Conservation (phyloP, 2,329 filamentous ascomycete species). For the Scytalidium lignicola region DNA sequence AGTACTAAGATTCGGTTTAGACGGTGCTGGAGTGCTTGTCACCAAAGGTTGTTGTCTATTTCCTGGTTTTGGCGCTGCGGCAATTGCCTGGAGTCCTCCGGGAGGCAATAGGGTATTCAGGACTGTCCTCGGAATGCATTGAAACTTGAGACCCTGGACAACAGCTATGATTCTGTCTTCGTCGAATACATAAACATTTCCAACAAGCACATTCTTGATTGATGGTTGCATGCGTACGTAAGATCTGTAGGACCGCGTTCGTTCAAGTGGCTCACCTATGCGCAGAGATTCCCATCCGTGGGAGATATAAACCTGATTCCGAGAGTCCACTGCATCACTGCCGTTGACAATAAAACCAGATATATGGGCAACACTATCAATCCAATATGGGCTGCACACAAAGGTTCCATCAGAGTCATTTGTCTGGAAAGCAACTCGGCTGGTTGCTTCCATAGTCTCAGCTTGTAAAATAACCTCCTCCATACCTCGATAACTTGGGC, state of each 20-base stretch:
- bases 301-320: conserved; percentile 52
- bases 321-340: conserved; percentile 49
- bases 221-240: conserved; percentile 53
- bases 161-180: conserved; percentile 21
- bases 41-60: conserved; percentile 21
- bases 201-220: conserved; percentile 45
- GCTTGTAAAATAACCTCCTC: conserved; percentile 49
- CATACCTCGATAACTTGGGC: conserved; percentile 49
- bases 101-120: conserved; percentile 54
- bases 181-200: conserved; percentile 51
- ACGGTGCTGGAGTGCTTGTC: conserved; percentile 3
- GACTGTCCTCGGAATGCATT: conserved; percentile 42
- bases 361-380: conserved; percentile 54
- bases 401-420: conserved; percentile 43
- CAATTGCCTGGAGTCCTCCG: conserved; percentile 38
- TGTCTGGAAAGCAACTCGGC: conserved; percentile 42
- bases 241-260: conserved; percentile 44
- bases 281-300: conserved; percentile 54
- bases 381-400: conserved; percentile 52
- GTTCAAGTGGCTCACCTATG: conserved; percentile 41
- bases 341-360: conserved; percentile 58
- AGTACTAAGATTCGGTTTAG: conserved; percentile 24
- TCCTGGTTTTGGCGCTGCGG: conserved; percentile 28
- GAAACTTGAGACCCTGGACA: conserved; percentile 23
- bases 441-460: conserved; percentile 43